Evolutionary conservation across 1,139 yeast genomes (phyloP), one percentile per base, ranked within the genome.

Genomic region (Suhomyces chickasaworum): DNA sequence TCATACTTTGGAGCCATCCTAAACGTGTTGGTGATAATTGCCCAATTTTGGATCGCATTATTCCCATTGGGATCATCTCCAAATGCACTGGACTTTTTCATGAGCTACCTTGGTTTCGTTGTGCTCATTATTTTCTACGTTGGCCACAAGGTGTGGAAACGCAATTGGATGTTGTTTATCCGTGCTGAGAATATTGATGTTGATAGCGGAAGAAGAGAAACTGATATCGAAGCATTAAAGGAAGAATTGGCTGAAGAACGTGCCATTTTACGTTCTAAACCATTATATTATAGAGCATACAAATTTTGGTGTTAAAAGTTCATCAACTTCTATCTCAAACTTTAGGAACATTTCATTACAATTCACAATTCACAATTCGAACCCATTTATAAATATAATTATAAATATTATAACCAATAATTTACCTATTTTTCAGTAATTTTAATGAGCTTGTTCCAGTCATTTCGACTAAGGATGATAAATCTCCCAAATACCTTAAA

Each of bases 171-270:
- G 13, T 49, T 79, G 12, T 71, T 65, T 55, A 69, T 78, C 53
- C 69, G 75, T 47, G 73, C 81, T 29, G 60, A 65, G 38, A 80
- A 82, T 45, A 78, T 85, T 56, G 89, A 85, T 61, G 66, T 85
- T 49, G 87, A 83, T 55, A 73, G 86, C 15, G 89, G 89, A 58
- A 81, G 89, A 79, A 78, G 83, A 63, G 84, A 80, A 53, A 65
- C 80, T 47, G 89, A 84, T 60, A 65, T 83, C 59, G 88, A 83
- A 52, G 71, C 82, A 39, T 71, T 83, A 59, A 81, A 75, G 63
- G 86, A 83, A 66, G 89, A 84, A 64, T 68, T 83, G 59, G 78
- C 78, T 22, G 83, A 81, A 60, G 89, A 84, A 66, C 78, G 69
- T 54, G 83, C 78, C 35, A 66, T 60, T 47, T 54, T 81, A 48